Conservation (phyloP, 306 rosid species). For the Castanea mollissima region DNA sequence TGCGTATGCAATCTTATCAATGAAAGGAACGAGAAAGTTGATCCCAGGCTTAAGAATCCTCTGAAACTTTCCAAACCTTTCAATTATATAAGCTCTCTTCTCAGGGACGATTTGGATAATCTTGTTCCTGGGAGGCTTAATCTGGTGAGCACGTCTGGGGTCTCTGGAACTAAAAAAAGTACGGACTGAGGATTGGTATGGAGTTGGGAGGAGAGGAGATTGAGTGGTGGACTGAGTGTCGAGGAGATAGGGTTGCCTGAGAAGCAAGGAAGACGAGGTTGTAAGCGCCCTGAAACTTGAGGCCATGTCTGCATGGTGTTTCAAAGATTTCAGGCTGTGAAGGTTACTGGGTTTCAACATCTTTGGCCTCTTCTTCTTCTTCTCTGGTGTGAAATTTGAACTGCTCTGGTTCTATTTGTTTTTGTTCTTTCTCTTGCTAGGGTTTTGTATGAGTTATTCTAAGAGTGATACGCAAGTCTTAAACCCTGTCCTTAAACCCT, state of each 20-base stretch:
- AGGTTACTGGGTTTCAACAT: too few species aligned
- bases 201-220: slow-evolving; percentile 11
- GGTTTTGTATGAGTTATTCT: too few species aligned
- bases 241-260: slow-evolving; percentile 10
- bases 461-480: too few species aligned
- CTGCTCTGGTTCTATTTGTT: too few species aligned
- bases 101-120: slow-evolving; percentile 94
- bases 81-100: slow-evolving; percentile 80
- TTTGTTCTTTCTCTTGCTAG: too few species aligned
- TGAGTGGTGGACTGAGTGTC: slow-evolving; percentile 7
- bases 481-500: too few species aligned
- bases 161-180: slow-evolving; percentile 22
- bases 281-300: too few species aligned
- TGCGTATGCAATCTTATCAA: slow-evolving; percentile 77
- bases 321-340: too few species aligned
- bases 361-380: too few species aligned
- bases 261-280: slow-evolving; percentile 20
- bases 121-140: slow-evolving; percentile 79
- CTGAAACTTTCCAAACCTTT: slow-evolving; percentile 78
- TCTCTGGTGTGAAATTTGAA: too few species aligned
- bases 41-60: slow-evolving; percentile 76
- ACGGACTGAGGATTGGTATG: slow-evolving; percentile 50
- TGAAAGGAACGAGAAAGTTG: slow-evolving; percentile 76
- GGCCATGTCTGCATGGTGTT: too few species aligned
- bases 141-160: slow-evolving; percentile 44